A percentile compares a stretch with the other conserved stretches of the same genome.
These are phyloP conservation scores for Penicillium fimorum DNA, from an alignment of 495 filamentous ascomycete genomes.

Conservation along the genomic window DNA sequence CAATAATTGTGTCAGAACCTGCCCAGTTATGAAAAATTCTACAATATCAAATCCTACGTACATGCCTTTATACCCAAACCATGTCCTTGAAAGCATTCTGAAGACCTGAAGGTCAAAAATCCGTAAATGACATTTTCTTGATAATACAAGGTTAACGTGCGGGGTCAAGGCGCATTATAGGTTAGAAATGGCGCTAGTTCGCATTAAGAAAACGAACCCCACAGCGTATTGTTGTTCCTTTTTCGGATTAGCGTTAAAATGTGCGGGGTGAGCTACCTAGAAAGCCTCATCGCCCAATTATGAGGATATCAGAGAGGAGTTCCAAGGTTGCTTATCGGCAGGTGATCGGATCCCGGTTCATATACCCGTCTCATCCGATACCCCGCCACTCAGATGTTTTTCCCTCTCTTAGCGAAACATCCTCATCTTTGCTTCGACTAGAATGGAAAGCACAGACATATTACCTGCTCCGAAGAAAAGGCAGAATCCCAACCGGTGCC, in stretches of 20 bases:
- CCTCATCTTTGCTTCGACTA: background rate
- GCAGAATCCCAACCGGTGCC: constrained; percentile 28
- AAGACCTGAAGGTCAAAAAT: background rate
- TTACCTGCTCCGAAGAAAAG: constrained; percentile 10
- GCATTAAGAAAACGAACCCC: background rate
- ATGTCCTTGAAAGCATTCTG: background rate
- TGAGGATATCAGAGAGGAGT: background rate
- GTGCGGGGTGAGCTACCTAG: background rate
- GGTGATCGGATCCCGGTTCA: constrained; percentile 12
- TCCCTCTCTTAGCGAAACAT: background rate
- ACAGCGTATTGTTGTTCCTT: background rate
- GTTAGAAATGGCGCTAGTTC: background rate
- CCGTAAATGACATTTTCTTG: background rate
- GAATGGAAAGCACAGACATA: constrained; percentile 4
- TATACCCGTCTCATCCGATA: constrained; percentile 1
- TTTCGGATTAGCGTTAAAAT: background rate
- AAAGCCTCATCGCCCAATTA: background rate
- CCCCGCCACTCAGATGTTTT: background rate
- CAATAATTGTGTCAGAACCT: background rate
- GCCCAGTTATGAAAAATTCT: background rate
- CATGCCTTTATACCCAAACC: background rate
- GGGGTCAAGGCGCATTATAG: background rate
- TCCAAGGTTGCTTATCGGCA: constrained; percentile 1
- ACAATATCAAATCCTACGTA: background rate
- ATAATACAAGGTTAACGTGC: background rate